phyloP scores from a whole-genome alignment of 805 yeast genomes.

The Yamadazyma laniorum region DNA sequence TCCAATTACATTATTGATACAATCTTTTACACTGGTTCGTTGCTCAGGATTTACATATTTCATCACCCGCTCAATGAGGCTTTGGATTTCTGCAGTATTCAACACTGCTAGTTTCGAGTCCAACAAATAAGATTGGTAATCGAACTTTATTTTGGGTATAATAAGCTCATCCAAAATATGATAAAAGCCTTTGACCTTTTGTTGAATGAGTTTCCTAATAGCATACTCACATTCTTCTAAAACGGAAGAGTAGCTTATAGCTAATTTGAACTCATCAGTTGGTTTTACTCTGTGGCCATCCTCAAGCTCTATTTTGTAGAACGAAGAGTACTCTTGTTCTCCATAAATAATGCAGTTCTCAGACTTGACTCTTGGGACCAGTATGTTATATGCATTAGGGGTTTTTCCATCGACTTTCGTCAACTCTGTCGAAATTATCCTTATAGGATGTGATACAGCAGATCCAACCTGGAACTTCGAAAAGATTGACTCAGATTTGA shows the following conservation, averaged over 20 bases:
- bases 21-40: neutral
- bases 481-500: conserved; percentile 53
- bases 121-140: conserved; percentile 7
- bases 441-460: conserved; percentile 48
- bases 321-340: conserved; percentile 67
- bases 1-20: neutral
- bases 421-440: conserved; percentile 47
- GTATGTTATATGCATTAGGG: conserved; percentile 23
- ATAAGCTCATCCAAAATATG: conserved; percentile 3
- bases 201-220: neutral
- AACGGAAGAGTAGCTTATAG: conserved; percentile 46
- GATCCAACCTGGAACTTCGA: conserved; percentile 72
- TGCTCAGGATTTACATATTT: conserved; percentile 4
- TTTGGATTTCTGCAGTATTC: conserved; percentile 7
- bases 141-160: conserved; percentile 9
- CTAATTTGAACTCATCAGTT: conserved; percentile 41
- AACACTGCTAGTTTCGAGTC: conserved; percentile 6
- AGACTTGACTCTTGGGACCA: conserved; percentile 18
- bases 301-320: conserved; percentile 48
- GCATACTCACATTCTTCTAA: conserved; percentile 39
- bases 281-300: conserved; percentile 16
- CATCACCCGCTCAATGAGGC: neutral
- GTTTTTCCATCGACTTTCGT: conserved; percentile 19
- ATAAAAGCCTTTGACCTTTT: neutral
- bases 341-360: conserved; percentile 51